phyloP scores from a whole-genome alignment of 2,329 filamentous ascomycete species.

The Teratosphaeria epicoccoides region DNA sequence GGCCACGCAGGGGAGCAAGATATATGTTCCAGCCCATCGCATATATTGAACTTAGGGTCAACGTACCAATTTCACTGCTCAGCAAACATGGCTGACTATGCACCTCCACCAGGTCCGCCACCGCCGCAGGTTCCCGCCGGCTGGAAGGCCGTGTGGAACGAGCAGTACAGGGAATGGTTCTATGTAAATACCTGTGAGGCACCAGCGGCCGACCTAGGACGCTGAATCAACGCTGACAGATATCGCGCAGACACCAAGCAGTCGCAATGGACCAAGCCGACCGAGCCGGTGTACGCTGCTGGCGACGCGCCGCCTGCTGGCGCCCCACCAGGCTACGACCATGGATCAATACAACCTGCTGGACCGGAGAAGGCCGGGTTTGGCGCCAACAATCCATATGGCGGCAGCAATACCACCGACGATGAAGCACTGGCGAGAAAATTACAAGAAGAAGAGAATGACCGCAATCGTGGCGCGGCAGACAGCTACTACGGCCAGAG shows the following conservation, averaged over 20 bases:
- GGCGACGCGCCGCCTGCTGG: slow-evolving; percentile 41
- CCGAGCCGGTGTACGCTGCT: slow-evolving; percentile 51
- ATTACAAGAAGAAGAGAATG: slow-evolving; percentile 76
- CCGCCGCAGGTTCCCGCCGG: slow-evolving; percentile 53
- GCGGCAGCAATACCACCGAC: slow-evolving; percentile 37
- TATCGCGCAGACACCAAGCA: slow-evolving; percentile 53
- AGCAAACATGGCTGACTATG: slow-evolving; percentile 22
- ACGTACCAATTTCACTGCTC: neutral
- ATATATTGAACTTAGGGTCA: no score
- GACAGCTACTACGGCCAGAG: slow-evolving; percentile 37
- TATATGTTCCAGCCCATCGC: neutral
- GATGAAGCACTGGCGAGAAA: slow-evolving; percentile 66
- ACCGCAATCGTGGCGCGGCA: slow-evolving; percentile 39
- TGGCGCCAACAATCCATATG: slow-evolving; percentile 58
- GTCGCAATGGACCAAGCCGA: slow-evolving; percentile 84
- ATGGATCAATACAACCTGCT: slow-evolving; percentile 30
- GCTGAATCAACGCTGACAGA: neutral
- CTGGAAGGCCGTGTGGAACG: slow-evolving; percentile 74
- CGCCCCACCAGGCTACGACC: slow-evolving; percentile 57
- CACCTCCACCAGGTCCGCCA: slow-evolving; percentile 22
- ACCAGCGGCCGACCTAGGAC: no score
- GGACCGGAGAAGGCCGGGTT: slow-evolving; percentile 35
- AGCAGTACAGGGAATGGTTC: slow-evolving; percentile 87
- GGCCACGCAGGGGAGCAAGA: neutral
- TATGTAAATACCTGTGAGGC: slow-evolving; percentile 63